Evolutionary conservation across 352 stramenopile species (phyloP).

Genomic region (Pythium phragmiticola): DNA sequence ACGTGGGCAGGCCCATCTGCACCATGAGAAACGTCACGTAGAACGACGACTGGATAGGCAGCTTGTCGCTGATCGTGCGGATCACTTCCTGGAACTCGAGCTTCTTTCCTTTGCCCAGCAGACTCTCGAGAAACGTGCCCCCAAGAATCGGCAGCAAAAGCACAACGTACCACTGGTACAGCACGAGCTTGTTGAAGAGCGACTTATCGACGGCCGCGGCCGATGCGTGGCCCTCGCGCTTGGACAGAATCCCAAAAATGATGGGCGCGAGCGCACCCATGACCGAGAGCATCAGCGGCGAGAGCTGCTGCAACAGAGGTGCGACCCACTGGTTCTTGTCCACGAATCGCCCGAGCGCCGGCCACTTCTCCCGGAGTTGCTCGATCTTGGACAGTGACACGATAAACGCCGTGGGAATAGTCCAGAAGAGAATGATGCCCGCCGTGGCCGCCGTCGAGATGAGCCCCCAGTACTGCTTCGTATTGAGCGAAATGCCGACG

Average conservation of each 20-base stretch:
- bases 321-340: constrained; percentile 64
- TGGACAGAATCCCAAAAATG: constrained; percentile 80
- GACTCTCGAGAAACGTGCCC: constrained; percentile 69
- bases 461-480: constrained; percentile 66
- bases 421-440: constrained; percentile 84
- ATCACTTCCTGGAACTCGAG: constrained; percentile 32
- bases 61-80: constrained; percentile 52
- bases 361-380: constrained; percentile 47
- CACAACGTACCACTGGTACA: constrained; percentile 82
- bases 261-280: constrained; percentile 81
- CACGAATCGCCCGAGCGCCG: constrained; percentile 43
- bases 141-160: constrained; percentile 84
- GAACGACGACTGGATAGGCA: constrained; percentile 77
- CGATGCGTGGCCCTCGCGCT: constrained; percentile 75
- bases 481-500: constrained; percentile 72
- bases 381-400: constrained; percentile 75
- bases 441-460: constrained; percentile 58
- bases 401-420: constrained; percentile 72
- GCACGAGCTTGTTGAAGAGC: constrained; percentile 78
- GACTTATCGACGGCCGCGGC: constrained; percentile 61
- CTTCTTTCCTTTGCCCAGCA: constrained; percentile 55
- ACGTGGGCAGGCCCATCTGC: constrained; percentile 65
- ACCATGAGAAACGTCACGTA: constrained; percentile 83
- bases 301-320: constrained; percentile 73
- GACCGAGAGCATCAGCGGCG: constrained; percentile 72